Base-by-base conservation (phyloP, 176 grass and related monocot species). In the Phragmites australis region DNA sequence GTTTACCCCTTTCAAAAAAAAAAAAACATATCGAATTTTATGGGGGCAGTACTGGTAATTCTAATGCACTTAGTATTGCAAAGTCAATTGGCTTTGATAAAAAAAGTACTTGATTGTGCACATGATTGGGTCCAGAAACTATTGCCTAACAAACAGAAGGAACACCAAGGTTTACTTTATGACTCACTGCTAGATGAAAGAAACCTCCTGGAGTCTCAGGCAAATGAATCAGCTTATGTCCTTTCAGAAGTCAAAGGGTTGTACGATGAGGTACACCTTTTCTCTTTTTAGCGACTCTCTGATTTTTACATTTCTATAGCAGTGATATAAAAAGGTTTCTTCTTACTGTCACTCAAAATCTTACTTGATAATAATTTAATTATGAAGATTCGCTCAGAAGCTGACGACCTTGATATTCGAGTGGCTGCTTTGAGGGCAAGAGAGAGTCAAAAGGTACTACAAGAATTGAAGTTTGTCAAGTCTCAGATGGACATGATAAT, bases 81-180 rank as follows among this genome's bases (percentile, higher is more conserved):
- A 91, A 86, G 58, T 94, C 88, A 19, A 94, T 94, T 81, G 92
- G 86, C 58, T 94, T 94, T 94, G 80, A 94, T 86, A 80, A 88
- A 66, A 66, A 84, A 88, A 32, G 66, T 91, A 60, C 71, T 91
- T 48, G 71, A 78, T 78, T 76, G 83, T 43, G 88, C 92, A 57
- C 82, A 91, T 70, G 83, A 91, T 74, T 94, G 92, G 92, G 86
- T 88, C 17, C 80, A 88, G 17, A 94, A 87, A 64, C 81, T 94
- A 52, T 58, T 86, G 40, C 88, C 92, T 74, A 88, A 94, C 74
- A 89, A 91, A 74, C 88, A 94, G 30, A 91, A 83, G 69, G 88
- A 94, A 78, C 65, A 86, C 6, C 92, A 91, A 75, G 92, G 92
- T 63, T 86, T 88, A 70, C 92, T 94, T 56, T 94, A 94, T 40